Conservation (phyloP, 1,284 basidiomycete species). For the Clitocybe nebularis region DNA sequence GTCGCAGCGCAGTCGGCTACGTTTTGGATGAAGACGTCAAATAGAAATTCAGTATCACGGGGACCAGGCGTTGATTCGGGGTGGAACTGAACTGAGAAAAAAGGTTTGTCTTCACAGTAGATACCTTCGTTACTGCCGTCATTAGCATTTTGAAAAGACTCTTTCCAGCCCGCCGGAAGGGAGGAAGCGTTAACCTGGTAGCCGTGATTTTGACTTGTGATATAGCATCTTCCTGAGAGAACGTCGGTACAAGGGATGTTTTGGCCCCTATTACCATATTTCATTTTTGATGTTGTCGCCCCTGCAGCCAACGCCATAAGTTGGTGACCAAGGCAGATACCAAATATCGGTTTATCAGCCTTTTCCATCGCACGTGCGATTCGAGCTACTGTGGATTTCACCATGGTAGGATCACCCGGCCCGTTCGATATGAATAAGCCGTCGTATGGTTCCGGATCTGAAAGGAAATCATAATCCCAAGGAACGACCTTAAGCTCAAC, state of each 20-base stretch:
- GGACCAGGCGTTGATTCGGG: slow-evolving; percentile 99
- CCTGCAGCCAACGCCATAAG: slow-evolving; percentile 94
- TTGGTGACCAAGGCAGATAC: slow-evolving; percentile 99
- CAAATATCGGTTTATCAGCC: slow-evolving; percentile 87
- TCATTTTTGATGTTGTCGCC: slow-evolving; percentile 95
- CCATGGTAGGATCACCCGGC: slow-evolving; percentile 93
- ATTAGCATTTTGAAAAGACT: slow-evolving; percentile 96
- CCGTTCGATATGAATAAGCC: slow-evolving; percentile 98
- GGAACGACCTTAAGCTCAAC: slow-evolving; percentile 97
- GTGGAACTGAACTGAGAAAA: slow-evolving; percentile 99
- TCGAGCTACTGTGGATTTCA: slow-evolving; percentile 70
- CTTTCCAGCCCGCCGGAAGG: slow-evolving; percentile 86
- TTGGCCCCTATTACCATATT: slow-evolving; percentile 98
- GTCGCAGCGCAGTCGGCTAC: slow-evolving; percentile 74
- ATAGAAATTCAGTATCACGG: slow-evolving; percentile 97
- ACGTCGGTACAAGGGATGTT: slow-evolving; percentile 98
- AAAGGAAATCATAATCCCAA: slow-evolving; percentile 92
- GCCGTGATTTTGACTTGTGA: slow-evolving; percentile 99
- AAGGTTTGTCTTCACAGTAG: slow-evolving; percentile 87
- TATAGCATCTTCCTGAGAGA: slow-evolving; percentile 94
- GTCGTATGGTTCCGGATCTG: slow-evolving; percentile 80
- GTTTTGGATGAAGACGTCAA: slow-evolving; percentile 95
- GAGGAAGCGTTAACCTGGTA: slow-evolving; percentile 88
- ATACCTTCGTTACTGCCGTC: slow-evolving; percentile 98
- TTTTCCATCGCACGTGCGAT: slow-evolving; percentile 72